Evolutionary conservation across 805 yeast genomes (phyloP).

Genomic region (Kuraishia piskuri): DNA sequence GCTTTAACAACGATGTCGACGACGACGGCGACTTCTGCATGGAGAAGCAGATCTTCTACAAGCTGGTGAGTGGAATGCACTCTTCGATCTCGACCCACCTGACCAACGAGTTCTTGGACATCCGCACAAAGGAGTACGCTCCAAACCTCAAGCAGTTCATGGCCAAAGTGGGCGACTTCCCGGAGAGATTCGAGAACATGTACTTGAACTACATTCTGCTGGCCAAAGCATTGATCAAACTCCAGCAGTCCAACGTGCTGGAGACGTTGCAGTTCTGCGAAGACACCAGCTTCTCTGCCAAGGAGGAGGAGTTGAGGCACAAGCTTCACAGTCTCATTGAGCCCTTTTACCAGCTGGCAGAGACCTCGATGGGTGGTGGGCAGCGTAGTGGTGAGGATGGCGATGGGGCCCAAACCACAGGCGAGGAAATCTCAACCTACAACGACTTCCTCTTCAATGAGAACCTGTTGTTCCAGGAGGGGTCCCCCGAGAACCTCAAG

Average conservation of each 20-base stretch:
- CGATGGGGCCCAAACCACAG: slow-evolving; percentile 6
- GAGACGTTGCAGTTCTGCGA: slow-evolving; percentile 17
- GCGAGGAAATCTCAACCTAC: slow-evolving; percentile 3
- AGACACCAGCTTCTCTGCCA: slow-evolving; percentile 15
- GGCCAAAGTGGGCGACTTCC: slow-evolving; percentile 83
- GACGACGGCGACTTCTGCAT: slow-evolving; percentile 34
- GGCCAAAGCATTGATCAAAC: slow-evolving; percentile 68
- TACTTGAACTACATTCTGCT: slow-evolving; percentile 90
- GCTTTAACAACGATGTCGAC: slow-evolving; percentile 37
- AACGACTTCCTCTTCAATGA: slow-evolving; percentile 32
- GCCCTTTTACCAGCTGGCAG: slow-evolving; percentile 18
- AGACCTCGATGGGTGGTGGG: not conserved
- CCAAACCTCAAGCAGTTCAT: slow-evolving; percentile 79
- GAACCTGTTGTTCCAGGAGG: slow-evolving; percentile 35
- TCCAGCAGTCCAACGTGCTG: slow-evolving; percentile 21
- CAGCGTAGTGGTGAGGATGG: slow-evolving; percentile 11
- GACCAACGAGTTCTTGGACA: slow-evolving; percentile 70
- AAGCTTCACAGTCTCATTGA: slow-evolving; percentile 23
- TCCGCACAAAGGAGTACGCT: slow-evolving; percentile 67
- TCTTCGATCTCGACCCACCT: slow-evolving; percentile 92
- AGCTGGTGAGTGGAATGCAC: slow-evolving; percentile 88
- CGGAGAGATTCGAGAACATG: slow-evolving; percentile 82
- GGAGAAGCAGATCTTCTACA: slow-evolving; percentile 83
- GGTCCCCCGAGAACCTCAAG: slow-evolving; percentile 48
- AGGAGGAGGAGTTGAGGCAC: slow-evolving; percentile 18